Evolutionary conservation across 2,329 filamentous ascomycete genomes (phyloP).

Genomic region (Neonectria magnoliae): DNA sequence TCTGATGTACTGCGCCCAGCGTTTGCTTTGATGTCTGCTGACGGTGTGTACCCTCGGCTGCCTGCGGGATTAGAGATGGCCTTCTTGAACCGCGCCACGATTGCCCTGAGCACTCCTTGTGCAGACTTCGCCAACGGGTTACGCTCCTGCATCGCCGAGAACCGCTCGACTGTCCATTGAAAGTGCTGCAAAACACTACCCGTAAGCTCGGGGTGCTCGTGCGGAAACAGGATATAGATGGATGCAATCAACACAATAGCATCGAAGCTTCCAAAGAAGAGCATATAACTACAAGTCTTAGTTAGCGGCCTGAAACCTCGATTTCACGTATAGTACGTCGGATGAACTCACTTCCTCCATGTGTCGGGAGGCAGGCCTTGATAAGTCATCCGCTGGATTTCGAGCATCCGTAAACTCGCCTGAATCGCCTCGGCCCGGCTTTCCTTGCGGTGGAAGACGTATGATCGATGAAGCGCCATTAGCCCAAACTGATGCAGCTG

Average conservation of each 20-base stretch:
- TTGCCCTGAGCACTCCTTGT: constrained; percentile 64
- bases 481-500: constrained; percentile 63
- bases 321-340: background rate
- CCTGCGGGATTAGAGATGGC: constrained; percentile 50
- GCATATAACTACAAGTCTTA: constrained; percentile 52
- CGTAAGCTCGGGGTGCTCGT: constrained; percentile 61
- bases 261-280: constrained; percentile 73
- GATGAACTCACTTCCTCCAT: constrained; percentile 52
- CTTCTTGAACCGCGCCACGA: constrained; percentile 63
- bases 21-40: constrained; percentile 13
- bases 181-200: constrained; percentile 64
- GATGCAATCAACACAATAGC: constrained; percentile 69
- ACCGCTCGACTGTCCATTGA: constrained; percentile 67
- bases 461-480: constrained; percentile 70
- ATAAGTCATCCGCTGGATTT: constrained; percentile 62
- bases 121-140: constrained; percentile 65
- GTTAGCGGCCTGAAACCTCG: background rate
- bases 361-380: constrained; percentile 60
- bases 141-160: constrained; percentile 63
- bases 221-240: constrained; percentile 69
- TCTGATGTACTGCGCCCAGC: constrained; percentile 5
- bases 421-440: constrained; percentile 66
- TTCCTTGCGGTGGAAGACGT: constrained; percentile 65
- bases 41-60: constrained; percentile 28
- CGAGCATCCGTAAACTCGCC: constrained; percentile 65